These are phyloP conservation scores for Bombardia bombarda DNA, from an alignment of 495 filamentous ascomycete species.

Conservation along the genomic window DNA sequence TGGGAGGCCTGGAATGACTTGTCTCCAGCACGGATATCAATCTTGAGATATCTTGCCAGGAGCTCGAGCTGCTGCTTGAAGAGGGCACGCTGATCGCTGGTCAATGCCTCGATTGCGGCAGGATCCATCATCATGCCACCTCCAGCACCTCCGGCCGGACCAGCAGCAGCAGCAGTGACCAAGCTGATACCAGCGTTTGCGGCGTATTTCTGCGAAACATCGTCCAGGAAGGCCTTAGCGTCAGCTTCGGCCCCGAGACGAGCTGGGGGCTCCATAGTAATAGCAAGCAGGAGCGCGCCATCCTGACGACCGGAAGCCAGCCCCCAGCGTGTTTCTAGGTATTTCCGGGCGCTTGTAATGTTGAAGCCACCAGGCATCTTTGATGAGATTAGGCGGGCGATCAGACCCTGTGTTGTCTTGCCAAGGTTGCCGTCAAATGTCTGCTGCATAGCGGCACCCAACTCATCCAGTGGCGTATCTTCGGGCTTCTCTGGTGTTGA, in stretches of 20 bases:
- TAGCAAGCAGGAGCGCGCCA: conserved; percentile 76
- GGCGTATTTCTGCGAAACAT: conserved; percentile 84
- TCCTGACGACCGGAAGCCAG: conserved; percentile 83
- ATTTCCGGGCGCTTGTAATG: conserved; percentile 89
- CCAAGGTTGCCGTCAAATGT: conserved; percentile 97
- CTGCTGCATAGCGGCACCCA: conserved; percentile 91
- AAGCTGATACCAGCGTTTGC: conserved; percentile 75
- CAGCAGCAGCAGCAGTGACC: conserved; percentile 61
- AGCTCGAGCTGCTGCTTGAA: conserved; percentile 98
- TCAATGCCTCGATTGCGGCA: conserved; percentile 90
- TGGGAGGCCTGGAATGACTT: conserved; percentile 81
- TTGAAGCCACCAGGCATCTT: conserved; percentile 99
- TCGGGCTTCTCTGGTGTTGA: conserved; percentile 98
- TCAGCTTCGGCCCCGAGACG: conserved; percentile 85
- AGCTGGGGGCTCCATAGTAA: conserved; percentile 85
- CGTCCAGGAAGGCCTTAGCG: conserved; percentile 85
- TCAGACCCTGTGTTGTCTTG: conserved; percentile 89
- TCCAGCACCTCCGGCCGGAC: conserved; percentile 63
- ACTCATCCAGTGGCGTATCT: conserved; percentile 91
- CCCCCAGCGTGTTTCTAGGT: conserved; percentile 90
- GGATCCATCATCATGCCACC: conserved; percentile 99
- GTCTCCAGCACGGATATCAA: conserved; percentile 91
- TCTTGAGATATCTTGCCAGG: conserved; percentile 90
- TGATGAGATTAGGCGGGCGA: conserved; percentile 90
- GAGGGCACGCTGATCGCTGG: conserved; percentile 85